phyloP scores from a whole-genome alignment of 2,329 filamentous ascomycete species.

The Chaetomium sp. region DNA sequence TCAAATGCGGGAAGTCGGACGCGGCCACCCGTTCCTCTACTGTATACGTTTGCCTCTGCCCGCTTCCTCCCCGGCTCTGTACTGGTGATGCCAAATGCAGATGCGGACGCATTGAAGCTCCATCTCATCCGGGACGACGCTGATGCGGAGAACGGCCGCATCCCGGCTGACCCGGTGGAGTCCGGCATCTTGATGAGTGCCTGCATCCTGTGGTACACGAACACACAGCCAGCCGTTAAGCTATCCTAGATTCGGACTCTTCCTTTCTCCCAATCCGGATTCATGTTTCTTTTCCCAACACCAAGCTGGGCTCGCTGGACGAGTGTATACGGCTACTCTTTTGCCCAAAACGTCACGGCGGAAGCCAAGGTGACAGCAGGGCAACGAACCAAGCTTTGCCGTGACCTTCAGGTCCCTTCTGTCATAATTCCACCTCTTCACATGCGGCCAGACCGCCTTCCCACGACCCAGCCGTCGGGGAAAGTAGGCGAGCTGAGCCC shows the following conservation, averaged over 20 bases:
- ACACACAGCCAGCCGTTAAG: constrained; percentile 1
- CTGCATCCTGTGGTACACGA: constrained; percentile 7
- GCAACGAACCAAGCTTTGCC: not conserved
- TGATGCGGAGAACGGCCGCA: not conserved
- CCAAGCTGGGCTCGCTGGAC: not conserved
- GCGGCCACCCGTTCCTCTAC: too few relatives aligned
- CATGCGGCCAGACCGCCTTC: too few relatives aligned
- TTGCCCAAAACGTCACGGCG: constrained; percentile 8
- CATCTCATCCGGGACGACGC: not conserved
- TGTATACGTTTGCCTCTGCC: too few relatives aligned
- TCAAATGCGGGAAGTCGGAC: too few relatives aligned
- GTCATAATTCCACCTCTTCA: not conserved
- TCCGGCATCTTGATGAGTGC: constrained; percentile 9
- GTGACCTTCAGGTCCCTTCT: not conserved
- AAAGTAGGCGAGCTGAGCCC: not conserved
- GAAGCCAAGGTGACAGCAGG: not conserved
- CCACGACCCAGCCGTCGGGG: not conserved
- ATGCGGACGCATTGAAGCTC: not conserved
- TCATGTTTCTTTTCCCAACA: not conserved
- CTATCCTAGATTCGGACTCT: constrained; percentile 6
- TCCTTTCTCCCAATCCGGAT: constrained; percentile 5
- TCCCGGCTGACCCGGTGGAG: constrained; percentile 1
- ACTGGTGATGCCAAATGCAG: not conserved
- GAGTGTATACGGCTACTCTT: too few relatives aligned
- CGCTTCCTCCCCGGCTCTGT: too few relatives aligned